Evolutionary conservation across 2,329 filamentous ascomycete species (phyloP), one percentile per base, ranked within the genome.

Genomic region (Arachnomyces sp.): DNA sequence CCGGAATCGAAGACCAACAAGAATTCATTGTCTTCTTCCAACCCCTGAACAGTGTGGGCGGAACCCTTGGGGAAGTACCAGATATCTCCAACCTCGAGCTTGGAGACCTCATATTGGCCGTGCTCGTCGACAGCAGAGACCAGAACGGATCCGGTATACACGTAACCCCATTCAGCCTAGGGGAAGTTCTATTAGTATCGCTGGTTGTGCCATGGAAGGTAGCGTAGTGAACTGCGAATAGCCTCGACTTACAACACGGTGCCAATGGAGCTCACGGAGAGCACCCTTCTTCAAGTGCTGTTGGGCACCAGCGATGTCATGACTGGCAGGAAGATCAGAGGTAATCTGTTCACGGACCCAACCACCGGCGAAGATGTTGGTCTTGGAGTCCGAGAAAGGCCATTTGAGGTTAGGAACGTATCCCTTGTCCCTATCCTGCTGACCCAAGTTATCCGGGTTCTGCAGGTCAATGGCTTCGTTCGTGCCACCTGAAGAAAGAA

Each of bases 61-160:
- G 69, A 66, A 3, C 79, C 80, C 55, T 81, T 79, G 20, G 79
- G 79, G 49, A 82, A 81, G 54, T 82, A 82, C 77, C 78, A 82
- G 34, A 81, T 74, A 44, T 82, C 79, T 12, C 79, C 78, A 34
- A 72, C 76, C 36, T 68, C 68, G 9, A 81, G 70, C 42, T 67
- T 71, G 43, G 76, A 71, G 17, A 69, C 64, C 50, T 76, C 65
- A 51, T 74, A 72, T 35, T 68, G 56, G 25, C 79, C 79, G 28
- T 76, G 61, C 52, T 82, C 74, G 44, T 82, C 74, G 3, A 82
- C 77, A 1, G 74, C 76, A 1, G 74, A 77, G 15, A 82, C 57
- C 3, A 76, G 54, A 4, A 82, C 67, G 2, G 68, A 68, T 3
- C 79, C 79, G 29, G 64, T 51, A 49, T 77, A 80, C 0, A 82